A percentile compares a stretch with the other conserved stretches of the same genome.
Evolutionary conservation across 2,329 filamentous ascomycete genomes (phyloP).

Genomic region (Mollisiaceae sp.): DNA sequence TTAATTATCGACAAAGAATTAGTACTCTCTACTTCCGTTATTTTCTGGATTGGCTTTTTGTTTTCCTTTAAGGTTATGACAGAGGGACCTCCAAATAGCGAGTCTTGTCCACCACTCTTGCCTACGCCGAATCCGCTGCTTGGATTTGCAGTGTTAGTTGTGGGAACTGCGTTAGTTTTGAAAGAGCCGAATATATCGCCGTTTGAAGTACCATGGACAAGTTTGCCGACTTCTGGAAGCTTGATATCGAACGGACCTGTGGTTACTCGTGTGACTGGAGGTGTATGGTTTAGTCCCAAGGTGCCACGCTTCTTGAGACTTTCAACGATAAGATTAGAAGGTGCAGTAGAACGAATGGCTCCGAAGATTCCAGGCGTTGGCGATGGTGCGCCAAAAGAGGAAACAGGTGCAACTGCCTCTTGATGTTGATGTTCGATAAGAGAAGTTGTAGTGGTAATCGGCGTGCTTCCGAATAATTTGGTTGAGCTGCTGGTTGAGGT

Average conservation of each 20-base stretch:
- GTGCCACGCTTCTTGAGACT: neutral
- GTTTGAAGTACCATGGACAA: neutral
- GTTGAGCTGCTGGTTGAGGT: neutral
- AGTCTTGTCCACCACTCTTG: neutral
- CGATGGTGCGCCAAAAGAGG: neutral
- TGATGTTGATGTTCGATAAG: neutral
- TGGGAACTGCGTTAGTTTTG: neutral
- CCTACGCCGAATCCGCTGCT: neutral
- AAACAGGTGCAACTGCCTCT: neutral
- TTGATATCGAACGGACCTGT: neutral
- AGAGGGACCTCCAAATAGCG: neutral
- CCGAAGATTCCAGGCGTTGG: slow-evolving; percentile 1
- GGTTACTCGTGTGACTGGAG: neutral
- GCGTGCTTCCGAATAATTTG: neutral
- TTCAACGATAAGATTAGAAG: neutral
- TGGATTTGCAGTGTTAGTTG: neutral
- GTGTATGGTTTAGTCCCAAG: neutral
- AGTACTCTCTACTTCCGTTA: neutral
- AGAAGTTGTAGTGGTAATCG: neutral
- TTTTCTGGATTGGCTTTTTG: neutral
- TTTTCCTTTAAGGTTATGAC: neutral
- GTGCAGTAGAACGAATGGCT: neutral
- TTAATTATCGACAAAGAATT: neutral
- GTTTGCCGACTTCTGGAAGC: neutral
- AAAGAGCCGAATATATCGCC: neutral